Percentiles rank a stretch among this genome's conserved stretches.
Evolutionary conservation across 2,329 filamentous ascomycete genomes (phyloP).

Genomic region (Monilinia aucupariae): DNA sequence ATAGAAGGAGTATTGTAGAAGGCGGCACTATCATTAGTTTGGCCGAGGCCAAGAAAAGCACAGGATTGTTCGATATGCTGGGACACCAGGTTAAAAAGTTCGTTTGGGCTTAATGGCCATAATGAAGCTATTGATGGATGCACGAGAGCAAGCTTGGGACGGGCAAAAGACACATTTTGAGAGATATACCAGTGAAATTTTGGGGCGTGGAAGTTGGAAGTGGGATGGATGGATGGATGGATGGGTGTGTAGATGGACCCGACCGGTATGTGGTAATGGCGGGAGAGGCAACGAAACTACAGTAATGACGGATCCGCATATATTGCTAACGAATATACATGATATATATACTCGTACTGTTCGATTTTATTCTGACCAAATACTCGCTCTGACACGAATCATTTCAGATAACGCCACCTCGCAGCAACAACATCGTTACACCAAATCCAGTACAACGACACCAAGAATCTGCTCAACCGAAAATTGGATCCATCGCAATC

Average conservation of each 20-base stretch:
- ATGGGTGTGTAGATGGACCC: neutral
- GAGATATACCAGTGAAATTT: neutral
- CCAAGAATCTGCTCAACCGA: constrained; percentile 1
- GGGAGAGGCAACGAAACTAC: neutral
- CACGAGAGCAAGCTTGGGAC: neutral
- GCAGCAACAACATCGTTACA: neutral
- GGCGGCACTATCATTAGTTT: constrained; percentile 72
- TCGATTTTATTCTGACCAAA: neutral
- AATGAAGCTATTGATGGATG: neutral
- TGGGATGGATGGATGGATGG: neutral
- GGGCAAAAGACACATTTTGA: neutral
- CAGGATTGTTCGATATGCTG: constrained; percentile 77
- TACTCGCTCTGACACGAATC: neutral
- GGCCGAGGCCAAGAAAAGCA: constrained; percentile 79
- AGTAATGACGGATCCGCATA: neutral
- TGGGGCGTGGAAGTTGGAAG: neutral
- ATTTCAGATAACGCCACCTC: neutral
- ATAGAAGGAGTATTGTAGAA: constrained; percentile 45
- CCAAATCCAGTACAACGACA: neutral
- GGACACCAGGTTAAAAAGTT: constrained; percentile 90
- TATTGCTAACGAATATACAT: neutral
- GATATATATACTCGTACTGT: neutral
- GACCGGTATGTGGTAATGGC: neutral
- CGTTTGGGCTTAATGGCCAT: constrained; percentile 59
- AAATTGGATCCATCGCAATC: constrained; percentile 8